phyloP scores from a whole-genome alignment of 2,329 filamentous ascomycete species.

The Nemania diffusa region DNA sequence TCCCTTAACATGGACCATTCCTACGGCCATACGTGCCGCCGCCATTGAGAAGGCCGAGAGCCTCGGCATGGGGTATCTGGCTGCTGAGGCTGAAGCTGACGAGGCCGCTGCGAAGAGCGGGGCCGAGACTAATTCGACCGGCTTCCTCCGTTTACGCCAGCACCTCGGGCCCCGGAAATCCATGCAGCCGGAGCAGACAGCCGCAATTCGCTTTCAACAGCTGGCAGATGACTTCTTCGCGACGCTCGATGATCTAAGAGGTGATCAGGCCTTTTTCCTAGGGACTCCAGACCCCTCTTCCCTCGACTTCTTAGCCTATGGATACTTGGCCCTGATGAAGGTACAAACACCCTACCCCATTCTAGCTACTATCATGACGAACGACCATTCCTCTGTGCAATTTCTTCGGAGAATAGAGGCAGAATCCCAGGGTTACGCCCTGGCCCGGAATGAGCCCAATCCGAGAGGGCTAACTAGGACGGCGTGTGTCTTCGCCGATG shows the following conservation, averaged over 20 bases:
- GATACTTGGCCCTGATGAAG: slow-evolving; percentile 80
- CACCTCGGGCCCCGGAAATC: slow-evolving; percentile 54
- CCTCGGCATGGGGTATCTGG: slow-evolving; percentile 74
- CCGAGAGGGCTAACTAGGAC: slow-evolving; percentile 35
- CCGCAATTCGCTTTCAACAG: slow-evolving; percentile 79
- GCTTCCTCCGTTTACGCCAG: slow-evolving; percentile 49
- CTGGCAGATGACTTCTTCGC: slow-evolving; percentile 77
- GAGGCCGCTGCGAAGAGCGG: slow-evolving; percentile 49
- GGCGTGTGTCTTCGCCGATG: slow-evolving; percentile 47
- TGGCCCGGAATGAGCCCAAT: slow-evolving; percentile 40
- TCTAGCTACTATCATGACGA: slow-evolving; percentile 48
- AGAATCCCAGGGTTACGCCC: slow-evolving; percentile 15
- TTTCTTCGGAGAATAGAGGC: slow-evolving; percentile 40
- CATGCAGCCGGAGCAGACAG: slow-evolving; percentile 73
- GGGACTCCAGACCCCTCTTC: slow-evolving; percentile 59
- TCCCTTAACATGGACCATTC: slow-evolving; percentile 88
- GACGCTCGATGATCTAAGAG: slow-evolving; percentile 73
- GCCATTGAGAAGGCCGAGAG: slow-evolving; percentile 77
- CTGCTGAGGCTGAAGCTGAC: slow-evolving; percentile 63
- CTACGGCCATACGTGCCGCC: slow-evolving; percentile 74
- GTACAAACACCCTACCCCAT: slow-evolving; percentile 59
- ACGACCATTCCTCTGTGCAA: slow-evolving; percentile 42
- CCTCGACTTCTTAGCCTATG: slow-evolving; percentile 83
- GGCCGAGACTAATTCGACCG: slow-evolving; percentile 47
- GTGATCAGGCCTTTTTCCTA: slow-evolving; percentile 66